Evolutionary conservation across 768 basidiomycete genomes (phyloP).

Genomic region (Boletellus ananas): DNA sequence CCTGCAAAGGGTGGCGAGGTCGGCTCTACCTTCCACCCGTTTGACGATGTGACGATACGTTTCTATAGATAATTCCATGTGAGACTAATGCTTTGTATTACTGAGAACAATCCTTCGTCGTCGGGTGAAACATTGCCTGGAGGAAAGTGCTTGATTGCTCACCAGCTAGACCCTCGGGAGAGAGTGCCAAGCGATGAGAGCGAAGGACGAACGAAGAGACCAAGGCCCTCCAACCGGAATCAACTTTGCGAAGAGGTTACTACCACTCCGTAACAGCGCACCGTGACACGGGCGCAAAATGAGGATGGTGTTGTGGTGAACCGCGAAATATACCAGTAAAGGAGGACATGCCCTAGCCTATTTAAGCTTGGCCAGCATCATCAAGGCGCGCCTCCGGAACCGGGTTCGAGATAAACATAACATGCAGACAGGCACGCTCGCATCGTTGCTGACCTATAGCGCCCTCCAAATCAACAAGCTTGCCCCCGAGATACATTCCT

Average conservation of each 20-base stretch:
- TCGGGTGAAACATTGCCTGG: background rate
- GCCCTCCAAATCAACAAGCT: constrained; percentile 1
- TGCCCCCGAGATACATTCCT: constrained; percentile 1
- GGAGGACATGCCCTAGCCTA: background rate
- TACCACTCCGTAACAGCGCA: background rate
- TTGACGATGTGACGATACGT: constrained; percentile 55
- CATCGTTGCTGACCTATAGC: constrained; percentile 6
- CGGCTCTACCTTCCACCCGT: constrained; percentile 46
- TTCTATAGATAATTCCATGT: constrained; percentile 60
- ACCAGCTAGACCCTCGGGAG: constrained; percentile 7
- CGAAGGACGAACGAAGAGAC: background rate
- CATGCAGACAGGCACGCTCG: constrained; percentile 18
- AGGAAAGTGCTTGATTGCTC: background rate
- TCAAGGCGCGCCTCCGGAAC: constrained; percentile 8
- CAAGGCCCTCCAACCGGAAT: background rate
- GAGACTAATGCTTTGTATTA: constrained; percentile 36
- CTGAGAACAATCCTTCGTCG: constrained; percentile 1
- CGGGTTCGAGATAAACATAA: constrained; percentile 1
- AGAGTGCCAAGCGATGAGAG: background rate
- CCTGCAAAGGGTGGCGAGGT: constrained; percentile 54
- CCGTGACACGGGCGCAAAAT: background rate
- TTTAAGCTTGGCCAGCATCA: constrained; percentile 11
- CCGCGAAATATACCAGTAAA: constrained; percentile 1
- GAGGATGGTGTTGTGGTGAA: background rate
- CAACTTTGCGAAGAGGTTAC: background rate